Conservation (phyloP, 2,329 filamentous ascomycete genomes). For the Acephala macrosclerotiorum region DNA sequence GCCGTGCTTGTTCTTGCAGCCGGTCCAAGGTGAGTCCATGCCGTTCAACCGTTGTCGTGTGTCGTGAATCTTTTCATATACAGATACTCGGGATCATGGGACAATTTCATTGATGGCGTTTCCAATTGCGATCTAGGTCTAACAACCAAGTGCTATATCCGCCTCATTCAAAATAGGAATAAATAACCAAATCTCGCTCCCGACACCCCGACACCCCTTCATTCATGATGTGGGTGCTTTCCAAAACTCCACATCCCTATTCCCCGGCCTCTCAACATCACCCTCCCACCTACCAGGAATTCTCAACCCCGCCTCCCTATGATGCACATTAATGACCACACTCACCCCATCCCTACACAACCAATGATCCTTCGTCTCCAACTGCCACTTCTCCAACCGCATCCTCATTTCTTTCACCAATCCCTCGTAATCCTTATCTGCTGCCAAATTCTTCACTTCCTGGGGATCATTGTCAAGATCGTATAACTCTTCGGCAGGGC, state of each 20-base stretch:
- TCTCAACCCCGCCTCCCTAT: slow-evolving; percentile 23
- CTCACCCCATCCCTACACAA: slow-evolving; percentile 28
- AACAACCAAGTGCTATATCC: too few relatives aligned
- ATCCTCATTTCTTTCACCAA: slow-evolving; percentile 44
- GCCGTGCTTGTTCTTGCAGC: too few relatives aligned
- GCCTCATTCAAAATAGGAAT: too few relatives aligned
- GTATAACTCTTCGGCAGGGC: slow-evolving; percentile 54
- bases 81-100: too few relatives aligned
- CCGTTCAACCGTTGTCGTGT: too few relatives aligned
- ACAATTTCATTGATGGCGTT: too few relatives aligned
- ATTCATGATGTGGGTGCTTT: background rate
- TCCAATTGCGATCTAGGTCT: too few relatives aligned
- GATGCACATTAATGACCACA: slow-evolving; percentile 20
- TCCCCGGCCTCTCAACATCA: slow-evolving; percentile 12
- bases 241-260: background rate
- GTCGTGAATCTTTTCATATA: too few relatives aligned
- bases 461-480: slow-evolving; percentile 53
- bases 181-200: too few relatives aligned
- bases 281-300: slow-evolving; percentile 17
- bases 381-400: slow-evolving; percentile 26
- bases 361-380: slow-evolving; percentile 22
- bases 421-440: slow-evolving; percentile 42
- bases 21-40: too few relatives aligned
- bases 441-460: slow-evolving; percentile 54
- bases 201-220: background rate